These are phyloP conservation scores for Fusarium albosuccineum DNA, from an alignment of 2,329 filamentous ascomycete genomes.

Conservation along the genomic window DNA sequence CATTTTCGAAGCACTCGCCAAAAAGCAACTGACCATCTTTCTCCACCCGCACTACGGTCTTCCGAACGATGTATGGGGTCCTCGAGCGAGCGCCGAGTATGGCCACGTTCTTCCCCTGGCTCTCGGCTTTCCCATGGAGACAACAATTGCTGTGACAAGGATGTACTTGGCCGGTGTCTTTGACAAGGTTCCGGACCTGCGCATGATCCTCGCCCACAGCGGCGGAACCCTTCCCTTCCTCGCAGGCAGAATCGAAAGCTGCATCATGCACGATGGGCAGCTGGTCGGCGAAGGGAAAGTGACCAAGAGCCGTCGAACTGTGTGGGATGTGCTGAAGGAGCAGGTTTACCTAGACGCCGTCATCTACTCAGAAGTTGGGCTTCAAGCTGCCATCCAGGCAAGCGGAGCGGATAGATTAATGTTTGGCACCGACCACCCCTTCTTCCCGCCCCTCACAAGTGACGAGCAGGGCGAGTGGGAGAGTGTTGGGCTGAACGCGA, in stretches of 20 bases:
- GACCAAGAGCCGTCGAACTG: conserved; percentile 59
- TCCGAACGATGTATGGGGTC: conserved; percentile 83
- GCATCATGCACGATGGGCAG: conserved; percentile 84
- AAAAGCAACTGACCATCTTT: conserved; percentile 77
- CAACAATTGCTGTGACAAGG: conserved; percentile 87
- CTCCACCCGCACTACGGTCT: conserved; percentile 94
- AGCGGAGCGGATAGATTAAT: conserved; percentile 77
- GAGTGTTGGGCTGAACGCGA: conserved; percentile 69
- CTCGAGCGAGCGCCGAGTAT: conserved; percentile 75
- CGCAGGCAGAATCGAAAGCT: conserved; percentile 89
- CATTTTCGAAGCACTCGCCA: conserved; percentile 77
- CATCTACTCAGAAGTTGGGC: conserved; percentile 80
- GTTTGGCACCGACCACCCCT: conserved; percentile 87
- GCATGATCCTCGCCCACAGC: conserved; percentile 86
- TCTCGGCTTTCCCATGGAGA: conserved; percentile 91
- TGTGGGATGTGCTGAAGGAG: conserved; percentile 70
- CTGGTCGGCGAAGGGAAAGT: conserved; percentile 74
- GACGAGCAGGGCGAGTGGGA: conserved; percentile 76
- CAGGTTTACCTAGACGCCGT: conserved; percentile 93
- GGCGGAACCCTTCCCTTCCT: conserved; percentile 91
- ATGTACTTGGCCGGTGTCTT: conserved; percentile 92
- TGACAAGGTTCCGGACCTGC: conserved; percentile 76
- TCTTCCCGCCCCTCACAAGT: conserved; percentile 80
- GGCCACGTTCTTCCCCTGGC: conserved; percentile 90
- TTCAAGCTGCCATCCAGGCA: conserved; percentile 78